Percentiles rank a stretch among this genome's conserved stretches.
phyloP scores from a whole-genome alignment of 2,329 filamentous ascomycete genomes.

The Colletotrichum tabaci region DNA sequence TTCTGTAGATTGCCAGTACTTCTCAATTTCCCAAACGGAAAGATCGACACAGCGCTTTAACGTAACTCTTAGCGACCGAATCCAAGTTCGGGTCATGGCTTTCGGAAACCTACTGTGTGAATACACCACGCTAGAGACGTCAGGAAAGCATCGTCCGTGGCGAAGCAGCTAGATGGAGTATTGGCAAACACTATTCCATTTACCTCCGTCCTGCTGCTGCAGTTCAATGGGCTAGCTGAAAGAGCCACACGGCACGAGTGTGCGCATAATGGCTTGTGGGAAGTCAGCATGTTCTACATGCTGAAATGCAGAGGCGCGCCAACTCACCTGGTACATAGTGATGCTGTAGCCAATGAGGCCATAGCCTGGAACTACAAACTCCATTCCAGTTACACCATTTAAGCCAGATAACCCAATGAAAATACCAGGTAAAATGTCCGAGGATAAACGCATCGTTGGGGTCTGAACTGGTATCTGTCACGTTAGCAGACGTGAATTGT shows the following conservation, averaged over 20 bases:
- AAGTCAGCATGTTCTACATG: background rate
- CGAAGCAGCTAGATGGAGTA: conserved; percentile 48
- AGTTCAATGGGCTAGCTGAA: conserved; percentile 47
- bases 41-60: conserved; percentile 51
- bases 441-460: background rate
- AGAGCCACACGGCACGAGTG: conserved; percentile 53
- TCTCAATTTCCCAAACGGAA: conserved; percentile 49
- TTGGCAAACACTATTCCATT: conserved; percentile 25
- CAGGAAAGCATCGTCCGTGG: conserved; percentile 49
- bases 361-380: conserved; percentile 30
- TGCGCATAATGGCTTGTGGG: conserved; percentile 46
- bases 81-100: background rate
- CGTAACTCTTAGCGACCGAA: conserved; percentile 21
- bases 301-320: too few species aligned
- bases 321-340: conserved; percentile 51
- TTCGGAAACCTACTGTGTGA: conserved; percentile 47
- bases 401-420: background rate
- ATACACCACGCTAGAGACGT: conserved; percentile 54
- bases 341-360: conserved; percentile 55
- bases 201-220: conserved; percentile 32
- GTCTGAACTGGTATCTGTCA: too few species aligned
- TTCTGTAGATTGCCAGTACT: conserved; percentile 35
- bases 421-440: background rate
- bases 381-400: background rate
- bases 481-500: background rate